Base-by-base conservation (phyloP, 495 filamentous ascomycete species). In the Opeltia flavorubescens region DNA sequence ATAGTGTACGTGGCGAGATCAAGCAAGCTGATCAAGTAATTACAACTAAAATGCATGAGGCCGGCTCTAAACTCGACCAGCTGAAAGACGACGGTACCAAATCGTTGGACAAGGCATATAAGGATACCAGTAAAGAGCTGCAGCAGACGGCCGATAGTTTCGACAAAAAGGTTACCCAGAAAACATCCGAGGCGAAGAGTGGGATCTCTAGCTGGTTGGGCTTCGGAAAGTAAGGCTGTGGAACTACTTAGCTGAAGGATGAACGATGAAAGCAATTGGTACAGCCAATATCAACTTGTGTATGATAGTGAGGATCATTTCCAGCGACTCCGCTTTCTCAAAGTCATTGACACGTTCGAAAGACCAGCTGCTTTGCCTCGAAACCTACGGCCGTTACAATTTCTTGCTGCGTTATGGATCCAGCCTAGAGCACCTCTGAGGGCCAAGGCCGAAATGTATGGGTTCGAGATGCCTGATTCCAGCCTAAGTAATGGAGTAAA, bases 201-300 rank as follows among this genome's bases (percentile, higher is more conserved):
- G 75, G 75, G 17, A 62, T 91, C 48, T 80, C 78, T 24, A 76
- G 80, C 44, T 94, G 86, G 87, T 89, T 94, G 51, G 79, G 84
- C 28, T 56, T 67, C 29, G 76, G 75, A 60, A 74, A 79, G 60
- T 83, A 76, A 57, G 23, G 34, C 35, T 7, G 8, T 26, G 27
- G 7, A 41, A 21, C 6, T 1, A 2, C 13, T 4, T 0, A 4
- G 6, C 3, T 23, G 15, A 17, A 7, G 34, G 20, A 36, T n/a
- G 1, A 17, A 12, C 34, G 20, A 36, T 17, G 34, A 8, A 20
- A 0, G 0, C 20, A 3, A 36, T 36, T 8, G 34, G 34, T 36
- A 17, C 34, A 17, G 34, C 34, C n/a, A 36, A n/a, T n/a, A n/a
- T n/a, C n/a, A n/a, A 18, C n/a, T 7, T 36, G 6, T 36, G 34